Evolutionary conservation across 768 basidiomycete species (phyloP), one percentile per base, ranked within the genome.

Genomic region (Tricholoma flavovirens): DNA sequence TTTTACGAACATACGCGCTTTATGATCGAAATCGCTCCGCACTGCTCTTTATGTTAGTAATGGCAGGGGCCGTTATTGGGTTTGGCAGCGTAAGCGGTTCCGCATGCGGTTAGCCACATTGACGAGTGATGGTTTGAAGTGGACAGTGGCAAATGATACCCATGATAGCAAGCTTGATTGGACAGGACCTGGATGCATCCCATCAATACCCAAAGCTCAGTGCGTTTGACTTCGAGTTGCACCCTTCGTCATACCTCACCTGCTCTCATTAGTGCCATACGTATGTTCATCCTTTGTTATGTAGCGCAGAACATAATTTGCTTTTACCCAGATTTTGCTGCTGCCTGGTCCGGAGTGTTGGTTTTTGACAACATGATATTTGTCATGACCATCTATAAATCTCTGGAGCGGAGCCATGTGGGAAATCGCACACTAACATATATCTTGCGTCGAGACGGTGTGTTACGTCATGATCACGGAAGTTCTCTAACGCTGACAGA

Each of bases 381-480:
- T 55, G 50, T 54, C 29, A 68, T 79, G 64, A 78, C 77, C 1
- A 36, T 76, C 6, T 71, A 66, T 51, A 73, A 74, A 52, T 71
- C 74, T 2, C 54, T 74, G 26, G 55, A 53, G n/a, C 59, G 62
- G 26, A 62, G 56, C 26, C 61, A 64, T 6, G 56, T 60, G 15
- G 58, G 62, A 12, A 53, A 62, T 14, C 54, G 60, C 3, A 62
- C 59, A 3, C 60, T 78, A 30, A 48, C 75, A 30, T 51, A 60
- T 32, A 54, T 74, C n/a, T 59, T 79, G n/a, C 57, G 77, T 17
- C 71, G 76, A 14, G 77, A 79, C 60, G 77, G 77, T 77, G 53
- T 22, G 69, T 62, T 33, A 49, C 17, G 51, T 35, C 38, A 5
- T 11, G 19, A 6, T 17, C 35, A 24, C 19, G 50, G 15, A 38